Percentiles rank a stretch among this genome's conserved stretches.
Evolutionary conservation across 768 basidiomycete genomes (phyloP).

Genomic region (Psilocybe cyanescens): DNA sequence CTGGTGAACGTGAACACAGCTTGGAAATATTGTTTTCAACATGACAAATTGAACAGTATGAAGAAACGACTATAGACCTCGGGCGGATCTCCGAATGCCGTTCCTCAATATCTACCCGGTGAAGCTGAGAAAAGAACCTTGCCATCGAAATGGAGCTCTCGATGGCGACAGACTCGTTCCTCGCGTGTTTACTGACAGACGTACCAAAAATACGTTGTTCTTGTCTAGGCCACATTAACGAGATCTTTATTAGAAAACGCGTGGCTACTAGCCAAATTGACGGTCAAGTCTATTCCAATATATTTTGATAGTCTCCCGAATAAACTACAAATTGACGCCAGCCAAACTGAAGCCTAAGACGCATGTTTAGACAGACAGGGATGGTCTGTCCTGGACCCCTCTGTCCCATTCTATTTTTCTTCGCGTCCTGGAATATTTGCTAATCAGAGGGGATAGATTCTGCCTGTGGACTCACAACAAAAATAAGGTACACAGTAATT

Average conservation of each 20-base stretch:
- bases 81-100: constrained; percentile 9
- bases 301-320: neutral
- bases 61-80: neutral
- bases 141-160: neutral
- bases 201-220: neutral
- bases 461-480: neutral
- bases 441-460: neutral
- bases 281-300: neutral
- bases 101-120: neutral
- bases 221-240: neutral
- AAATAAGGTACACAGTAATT: no score
- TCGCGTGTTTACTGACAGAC: neutral
- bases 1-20: no score
- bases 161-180: neutral
- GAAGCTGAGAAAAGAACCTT: constrained; percentile 10
- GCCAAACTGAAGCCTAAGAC: neutral
- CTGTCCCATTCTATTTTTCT: neutral
- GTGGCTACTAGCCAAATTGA: neutral
- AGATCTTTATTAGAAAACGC: neutral
- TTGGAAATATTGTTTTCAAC: neutral
- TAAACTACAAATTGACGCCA: neutral
- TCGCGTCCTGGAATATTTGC: neutral
- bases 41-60: neutral
- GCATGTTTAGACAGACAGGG: neutral
- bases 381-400: neutral